A percentile compares a stretch with the other conserved stretches of the same genome.
Evolutionary conservation across 2,329 filamentous ascomycete species (phyloP).

Genomic region (Paramyrothecium sp.): DNA sequence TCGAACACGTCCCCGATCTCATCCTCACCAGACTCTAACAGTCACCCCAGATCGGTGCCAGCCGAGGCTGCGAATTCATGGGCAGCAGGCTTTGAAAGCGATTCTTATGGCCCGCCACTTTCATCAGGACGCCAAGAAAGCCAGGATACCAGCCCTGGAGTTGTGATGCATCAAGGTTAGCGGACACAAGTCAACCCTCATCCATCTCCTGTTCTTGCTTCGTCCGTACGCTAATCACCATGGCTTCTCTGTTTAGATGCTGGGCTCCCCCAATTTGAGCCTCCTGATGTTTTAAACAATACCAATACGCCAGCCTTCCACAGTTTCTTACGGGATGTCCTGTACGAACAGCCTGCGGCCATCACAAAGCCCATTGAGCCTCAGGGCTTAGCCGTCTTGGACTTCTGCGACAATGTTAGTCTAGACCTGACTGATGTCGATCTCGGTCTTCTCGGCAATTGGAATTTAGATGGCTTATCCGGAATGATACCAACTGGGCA

Average conservation of each 20-base stretch:
- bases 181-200: too few relatives aligned
- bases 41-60: constrained; percentile 9
- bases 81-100: not conserved
- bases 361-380: constrained; percentile 32
- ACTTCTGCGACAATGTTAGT: constrained; percentile 49
- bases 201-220: too few relatives aligned
- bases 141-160: constrained; percentile 18
- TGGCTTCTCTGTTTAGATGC: too few relatives aligned
- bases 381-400: constrained; percentile 42
- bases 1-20: constrained; percentile 15
- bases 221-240: too few relatives aligned
- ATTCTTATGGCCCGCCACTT: not conserved
- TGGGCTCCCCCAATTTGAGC: not conserved
- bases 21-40: constrained; percentile 16
- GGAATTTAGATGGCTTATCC: constrained; percentile 40
- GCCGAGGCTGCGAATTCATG: not conserved
- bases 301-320: constrained; percentile 36
- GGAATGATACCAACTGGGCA: constrained; percentile 16
- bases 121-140: constrained; percentile 25
- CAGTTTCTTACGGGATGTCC: constrained; percentile 49
- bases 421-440: constrained; percentile 52
- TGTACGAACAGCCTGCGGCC: constrained; percentile 44
- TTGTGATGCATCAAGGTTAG: constrained; percentile 12
- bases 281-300: not conserved
- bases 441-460: constrained; percentile 48